phyloP scores from a whole-genome alignment of 176 grass and related monocot species.

The Aegilops sharonensis region DNA sequence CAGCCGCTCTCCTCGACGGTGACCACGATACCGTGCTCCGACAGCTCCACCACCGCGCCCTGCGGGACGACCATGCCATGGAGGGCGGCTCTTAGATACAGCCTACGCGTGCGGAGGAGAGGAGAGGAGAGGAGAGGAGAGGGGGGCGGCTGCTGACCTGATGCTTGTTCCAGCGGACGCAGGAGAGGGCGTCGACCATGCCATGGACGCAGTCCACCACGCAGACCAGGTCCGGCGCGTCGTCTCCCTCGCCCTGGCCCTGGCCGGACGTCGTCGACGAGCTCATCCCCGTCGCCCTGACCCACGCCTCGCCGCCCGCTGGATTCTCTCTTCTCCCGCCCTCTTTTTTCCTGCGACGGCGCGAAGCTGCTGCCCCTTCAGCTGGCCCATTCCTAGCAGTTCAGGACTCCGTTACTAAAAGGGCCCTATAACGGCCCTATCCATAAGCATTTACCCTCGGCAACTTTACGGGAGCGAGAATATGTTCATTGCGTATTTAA shows the following conservation, averaged over 20 bases:
- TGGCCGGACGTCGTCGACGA: slow-evolving; percentile 46
- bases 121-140: too few species aligned
- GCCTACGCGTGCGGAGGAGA: too few species aligned
- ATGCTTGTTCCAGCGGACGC: slow-evolving; percentile 86
- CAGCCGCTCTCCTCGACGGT: slow-evolving; percentile 82
- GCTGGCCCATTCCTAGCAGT: not conserved
- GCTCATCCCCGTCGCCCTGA: slow-evolving; percentile 38
- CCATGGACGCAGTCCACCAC: slow-evolving; percentile 76
- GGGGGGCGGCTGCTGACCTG: slow-evolving; percentile 33
- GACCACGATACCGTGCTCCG: slow-evolving; percentile 74
- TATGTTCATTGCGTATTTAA: too few species aligned
- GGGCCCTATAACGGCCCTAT: too few species aligned
- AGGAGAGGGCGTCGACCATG: slow-evolving; percentile 94
- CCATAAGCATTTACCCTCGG: too few species aligned
- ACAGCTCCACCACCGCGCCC: slow-evolving; percentile 84
- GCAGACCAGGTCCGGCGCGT: slow-evolving; percentile 61
- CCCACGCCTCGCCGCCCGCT: not conserved
- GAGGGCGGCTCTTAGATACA: too few species aligned
- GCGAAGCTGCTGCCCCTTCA: not conserved
- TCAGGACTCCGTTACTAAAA: too few species aligned
- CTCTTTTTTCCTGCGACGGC: not conserved
- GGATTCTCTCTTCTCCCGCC: not conserved
- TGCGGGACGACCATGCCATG: not conserved
- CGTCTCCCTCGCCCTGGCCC: slow-evolving; percentile 5
- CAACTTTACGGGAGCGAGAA: too few species aligned